phyloP scores from a whole-genome alignment of 1,284 basidiomycete genomes.

The Ceratobasidium theobromae region DNA sequence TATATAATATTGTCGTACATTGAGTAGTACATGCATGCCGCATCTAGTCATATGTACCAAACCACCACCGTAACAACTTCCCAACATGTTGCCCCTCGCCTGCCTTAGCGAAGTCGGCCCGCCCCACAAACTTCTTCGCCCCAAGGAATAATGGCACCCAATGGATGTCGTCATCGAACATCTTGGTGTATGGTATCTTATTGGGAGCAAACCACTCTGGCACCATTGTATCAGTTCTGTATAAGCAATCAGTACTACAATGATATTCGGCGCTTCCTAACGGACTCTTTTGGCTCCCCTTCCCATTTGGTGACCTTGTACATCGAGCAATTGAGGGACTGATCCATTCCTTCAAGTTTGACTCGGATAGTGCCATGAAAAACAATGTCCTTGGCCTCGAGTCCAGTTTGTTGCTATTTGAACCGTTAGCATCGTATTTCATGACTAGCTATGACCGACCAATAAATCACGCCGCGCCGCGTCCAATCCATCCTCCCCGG shows the following conservation, averaged over 20 bases:
- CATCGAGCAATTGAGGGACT: slow-evolving; percentile 25
- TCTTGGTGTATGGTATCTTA: slow-evolving; percentile 17
- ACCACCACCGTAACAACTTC: slow-evolving; percentile 24
- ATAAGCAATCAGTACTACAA: background rate
- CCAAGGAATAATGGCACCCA: slow-evolving; percentile 24
- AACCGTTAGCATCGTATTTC: background rate
- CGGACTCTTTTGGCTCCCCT: slow-evolving; percentile 21
- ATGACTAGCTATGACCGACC: background rate
- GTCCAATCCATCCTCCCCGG: slow-evolving; percentile 2
- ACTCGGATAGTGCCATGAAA: slow-evolving; percentile 25
- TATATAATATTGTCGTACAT: background rate
- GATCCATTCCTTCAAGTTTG: background rate
- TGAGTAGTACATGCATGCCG: background rate
- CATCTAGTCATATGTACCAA: slow-evolving; percentile 14
- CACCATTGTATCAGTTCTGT: slow-evolving; percentile 20
- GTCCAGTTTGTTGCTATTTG: slow-evolving; percentile 17
- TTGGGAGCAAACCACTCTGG: slow-evolving; percentile 26
- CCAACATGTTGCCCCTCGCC: slow-evolving; percentile 13
- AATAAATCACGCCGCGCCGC: slow-evolving; percentile 15
- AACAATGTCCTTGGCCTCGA: slow-evolving; percentile 9
- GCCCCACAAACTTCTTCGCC: slow-evolving; percentile 8
- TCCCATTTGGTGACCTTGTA: slow-evolving; percentile 30
- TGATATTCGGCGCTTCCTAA: background rate
- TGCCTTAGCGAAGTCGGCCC: slow-evolving; percentile 12
- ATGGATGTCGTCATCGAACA: slow-evolving; percentile 26